A percentile compares a stretch with the other conserved stretches of the same genome.
Evolutionary conservation across 495 filamentous ascomycete species (phyloP).

Genomic region (Penicillium desertorum): DNA sequence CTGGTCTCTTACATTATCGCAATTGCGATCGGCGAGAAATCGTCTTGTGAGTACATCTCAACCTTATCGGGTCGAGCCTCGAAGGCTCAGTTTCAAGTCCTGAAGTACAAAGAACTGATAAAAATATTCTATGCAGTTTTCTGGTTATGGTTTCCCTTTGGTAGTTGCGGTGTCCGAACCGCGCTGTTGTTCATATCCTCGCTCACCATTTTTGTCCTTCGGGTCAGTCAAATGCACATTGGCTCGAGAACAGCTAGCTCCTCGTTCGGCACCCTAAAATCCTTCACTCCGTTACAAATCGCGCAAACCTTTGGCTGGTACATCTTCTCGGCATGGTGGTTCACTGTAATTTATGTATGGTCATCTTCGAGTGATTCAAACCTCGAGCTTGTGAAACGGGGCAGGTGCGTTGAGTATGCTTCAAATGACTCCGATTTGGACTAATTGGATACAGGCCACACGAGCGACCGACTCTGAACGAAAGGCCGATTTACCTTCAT

Average conservation of each 20-base stretch:
- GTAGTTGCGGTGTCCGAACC: slow-evolving; percentile 71
- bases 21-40: slow-evolving; percentile 66
- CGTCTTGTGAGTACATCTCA: slow-evolving; percentile 55
- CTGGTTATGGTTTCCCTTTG: slow-evolving; percentile 85
- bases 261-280: slow-evolving; percentile 59
- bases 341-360: slow-evolving; percentile 80
- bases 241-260: slow-evolving; percentile 65
- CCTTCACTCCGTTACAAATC: slow-evolving; percentile 56
- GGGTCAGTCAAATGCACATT: slow-evolving; percentile 80
- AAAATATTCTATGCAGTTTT: slow-evolving; percentile 51
- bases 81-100: background rate
- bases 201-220: slow-evolving; percentile 73
- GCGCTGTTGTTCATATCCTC: slow-evolving; percentile 64
- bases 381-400: slow-evolving; percentile 68
- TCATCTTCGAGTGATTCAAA: slow-evolving; percentile 63
- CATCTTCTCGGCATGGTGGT: slow-evolving; percentile 74
- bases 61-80: slow-evolving; percentile 1
- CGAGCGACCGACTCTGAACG: slow-evolving; percentile 81
- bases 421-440: background rate
- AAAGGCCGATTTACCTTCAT: slow-evolving; percentile 79
- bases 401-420: slow-evolving; percentile 46
- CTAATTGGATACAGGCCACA: slow-evolving; percentile 43
- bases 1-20: slow-evolving; percentile 72
- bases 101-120: slow-evolving; percentile 8
- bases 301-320: slow-evolving; percentile 70